Evolutionary conservation across 805 yeast species (phyloP), one percentile per base, ranked within the genome.

Genomic region (Suhomyces vadensis): DNA sequence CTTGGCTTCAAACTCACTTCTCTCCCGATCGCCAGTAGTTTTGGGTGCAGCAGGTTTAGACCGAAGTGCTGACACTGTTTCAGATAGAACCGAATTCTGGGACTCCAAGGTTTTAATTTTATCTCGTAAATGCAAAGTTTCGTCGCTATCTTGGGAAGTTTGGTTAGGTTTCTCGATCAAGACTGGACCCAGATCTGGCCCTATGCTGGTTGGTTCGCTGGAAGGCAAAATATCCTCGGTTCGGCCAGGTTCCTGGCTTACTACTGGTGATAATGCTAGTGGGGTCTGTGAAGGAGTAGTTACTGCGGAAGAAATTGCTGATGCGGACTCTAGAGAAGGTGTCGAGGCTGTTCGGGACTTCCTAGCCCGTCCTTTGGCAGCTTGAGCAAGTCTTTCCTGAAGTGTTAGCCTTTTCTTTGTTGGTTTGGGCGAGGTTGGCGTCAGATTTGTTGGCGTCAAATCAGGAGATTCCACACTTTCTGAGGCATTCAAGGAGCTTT

Each of bases 361-460:
- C 36, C 63, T 68, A 23, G 49, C 46, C 24, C 71, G 70, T 10
- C 71, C 70, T 46, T 78, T 74, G 5, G 96, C 89, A 1, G 97
- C 97, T 49, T 82, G 64, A 1, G 94, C 95, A 41, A 91, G 71
- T 48, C 97, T 73, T 56, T 91, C 96, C 56, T 88, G 95, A 52
- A 92, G 71, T 0, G 96, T 82, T 14, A 87, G 66, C 49, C 91
- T 73, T 60, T 84, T 85, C 51, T 72, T 74, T 10, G 16, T 11
- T 9, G 52, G 41, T 39, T 45, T 39, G 31, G 42, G 38, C n/a
- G 25, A 31, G 11, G 16, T 26, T 17, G 14, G 21, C 17, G 38
- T 13, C 11, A 19, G 25, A 16, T 16, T 21, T 9, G 23, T 17
- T 7, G 36, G 21, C 7, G 37, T 29, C 33, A 29, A 14, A 29